A percentile compares a stretch with the other conserved stretches of the same genome.
phyloP scores from a whole-genome alignment of 768 basidiomycete species.

The Boletus sp. region DNA sequence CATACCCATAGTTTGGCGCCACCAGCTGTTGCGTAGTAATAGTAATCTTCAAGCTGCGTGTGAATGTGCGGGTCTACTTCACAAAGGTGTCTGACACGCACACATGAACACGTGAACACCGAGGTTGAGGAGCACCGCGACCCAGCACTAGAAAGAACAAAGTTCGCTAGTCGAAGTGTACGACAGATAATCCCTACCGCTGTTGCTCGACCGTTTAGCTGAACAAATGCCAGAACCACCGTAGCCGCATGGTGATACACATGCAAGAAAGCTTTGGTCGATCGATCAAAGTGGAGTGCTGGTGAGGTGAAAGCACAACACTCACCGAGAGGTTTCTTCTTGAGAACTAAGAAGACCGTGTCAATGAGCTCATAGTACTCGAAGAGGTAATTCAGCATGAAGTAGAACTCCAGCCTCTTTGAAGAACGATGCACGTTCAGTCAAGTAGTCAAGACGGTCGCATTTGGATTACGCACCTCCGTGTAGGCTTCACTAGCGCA shows the following conservation, averaged over 20 bases:
- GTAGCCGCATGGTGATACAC: conserved; percentile 98
- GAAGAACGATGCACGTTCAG: background rate
- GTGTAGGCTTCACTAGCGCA: conserved; percentile 80
- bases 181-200: conserved; percentile 53
- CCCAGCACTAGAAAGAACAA: conserved; percentile 68
- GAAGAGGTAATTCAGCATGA: conserved; percentile 97
- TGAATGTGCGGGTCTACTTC: background rate
- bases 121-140: conserved; percentile 84
- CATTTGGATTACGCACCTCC: conserved; percentile 49
- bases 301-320: conserved; percentile 4
- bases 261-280: conserved; percentile 77
- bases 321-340: conserved; percentile 94
- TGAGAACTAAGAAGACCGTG: conserved; percentile 91
- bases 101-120: conserved; percentile 95
- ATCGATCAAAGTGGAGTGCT: background rate
- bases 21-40: conserved; percentile 94
- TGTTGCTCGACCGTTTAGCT: conserved; percentile 85
- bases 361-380: conserved; percentile 94
- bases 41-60: conserved; percentile 66
- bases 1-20: conserved; percentile 21
- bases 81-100: conserved; percentile 38
- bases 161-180: background rate
- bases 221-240: conserved; percentile 87
- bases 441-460: background rate
- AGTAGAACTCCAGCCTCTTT: conserved; percentile 89